Evolutionary conservation across 306 rosid species (phyloP).

Genomic region (Acacia acuminata): DNA sequence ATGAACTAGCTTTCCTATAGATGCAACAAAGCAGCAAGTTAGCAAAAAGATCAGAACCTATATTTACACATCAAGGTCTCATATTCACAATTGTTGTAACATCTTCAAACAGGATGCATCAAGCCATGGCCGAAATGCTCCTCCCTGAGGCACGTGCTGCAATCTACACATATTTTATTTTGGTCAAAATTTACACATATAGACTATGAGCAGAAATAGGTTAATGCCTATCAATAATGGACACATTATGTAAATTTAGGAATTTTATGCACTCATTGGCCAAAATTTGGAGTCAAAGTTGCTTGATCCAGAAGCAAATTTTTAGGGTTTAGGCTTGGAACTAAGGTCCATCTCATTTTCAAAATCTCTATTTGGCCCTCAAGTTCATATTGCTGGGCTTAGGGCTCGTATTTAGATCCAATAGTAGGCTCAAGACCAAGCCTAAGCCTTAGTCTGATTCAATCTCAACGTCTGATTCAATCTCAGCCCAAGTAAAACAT

Average conservation of each 20-base stretch:
- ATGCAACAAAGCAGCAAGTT: not conserved
- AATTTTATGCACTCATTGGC: not conserved
- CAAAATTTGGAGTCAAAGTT: not conserved
- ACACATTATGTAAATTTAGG: not conserved
- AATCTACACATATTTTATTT: no score
- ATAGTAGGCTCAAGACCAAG: not conserved
- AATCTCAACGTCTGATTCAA: no score
- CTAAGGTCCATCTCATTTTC: not conserved
- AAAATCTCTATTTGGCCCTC: not conserved
- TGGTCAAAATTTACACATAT: not conserved
- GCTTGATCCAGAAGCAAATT: not conserved
- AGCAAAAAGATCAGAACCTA: not conserved
- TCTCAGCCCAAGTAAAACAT: no score
- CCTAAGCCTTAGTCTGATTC: no score
- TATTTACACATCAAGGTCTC: not conserved
- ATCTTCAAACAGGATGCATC: slow-evolving; percentile 48
- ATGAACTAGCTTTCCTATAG: no score
- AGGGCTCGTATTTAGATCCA: not conserved
- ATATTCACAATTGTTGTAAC: slow-evolving; percentile 25
- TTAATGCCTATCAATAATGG: not conserved
- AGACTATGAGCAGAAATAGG: not conserved
- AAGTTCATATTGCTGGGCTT: not conserved
- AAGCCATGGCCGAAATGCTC: slow-evolving; percentile 63
- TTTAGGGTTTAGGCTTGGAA: not conserved
- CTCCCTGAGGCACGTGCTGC: slow-evolving; percentile 51